phyloP scores from a whole-genome alignment of 2,329 filamentous ascomycete species.

The Calcarisporium arbuscula region DNA sequence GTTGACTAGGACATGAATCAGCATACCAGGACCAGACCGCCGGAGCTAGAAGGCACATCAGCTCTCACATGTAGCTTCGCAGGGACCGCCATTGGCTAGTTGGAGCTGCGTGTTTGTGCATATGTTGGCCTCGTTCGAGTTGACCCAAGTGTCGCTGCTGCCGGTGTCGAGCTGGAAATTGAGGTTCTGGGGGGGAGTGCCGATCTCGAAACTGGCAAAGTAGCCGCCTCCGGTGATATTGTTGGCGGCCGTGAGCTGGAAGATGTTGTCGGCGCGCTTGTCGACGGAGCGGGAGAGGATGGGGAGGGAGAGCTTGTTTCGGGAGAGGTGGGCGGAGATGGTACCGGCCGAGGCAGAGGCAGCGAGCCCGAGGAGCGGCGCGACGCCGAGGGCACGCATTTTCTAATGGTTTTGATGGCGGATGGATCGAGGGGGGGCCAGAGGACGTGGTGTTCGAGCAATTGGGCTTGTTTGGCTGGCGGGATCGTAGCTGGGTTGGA shows the following conservation, averaged over 20 bases:
- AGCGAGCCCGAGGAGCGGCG: slow-evolving; percentile 9
- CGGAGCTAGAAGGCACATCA: too few species aligned
- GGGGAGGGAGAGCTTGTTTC: not conserved
- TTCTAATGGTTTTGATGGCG: too few species aligned
- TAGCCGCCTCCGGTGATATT: slow-evolving; percentile 50
- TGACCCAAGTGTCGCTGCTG: slow-evolving; percentile 57
- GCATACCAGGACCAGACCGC: too few species aligned
- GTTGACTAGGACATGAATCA: slow-evolving; percentile 33
- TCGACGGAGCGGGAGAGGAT: slow-evolving; percentile 16
- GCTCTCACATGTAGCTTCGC: slow-evolving; percentile 11
- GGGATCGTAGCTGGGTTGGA: too few species aligned
- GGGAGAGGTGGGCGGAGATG: slow-evolving; percentile 13
- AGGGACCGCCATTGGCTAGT: slow-evolving; percentile 24
- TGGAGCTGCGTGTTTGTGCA: slow-evolving; percentile 42
- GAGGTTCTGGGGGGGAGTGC: slow-evolving; percentile 50
- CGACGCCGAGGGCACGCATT: too few species aligned
- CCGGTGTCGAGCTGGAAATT: slow-evolving; percentile 55
- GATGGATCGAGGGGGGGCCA: too few species aligned
- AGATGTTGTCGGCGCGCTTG: slow-evolving; percentile 18
- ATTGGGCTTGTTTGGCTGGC: too few species aligned
- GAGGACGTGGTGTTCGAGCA: too few species aligned
- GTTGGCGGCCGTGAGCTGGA: slow-evolving; percentile 38
- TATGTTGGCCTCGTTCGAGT: slow-evolving; percentile 50
- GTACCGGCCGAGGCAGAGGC: slow-evolving; percentile 14
- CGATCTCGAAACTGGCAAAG: slow-evolving; percentile 50